Evolutionary conservation across 2,329 filamentous ascomycete genomes (phyloP).

Genomic region (Paracoccidioides lutzii): DNA sequence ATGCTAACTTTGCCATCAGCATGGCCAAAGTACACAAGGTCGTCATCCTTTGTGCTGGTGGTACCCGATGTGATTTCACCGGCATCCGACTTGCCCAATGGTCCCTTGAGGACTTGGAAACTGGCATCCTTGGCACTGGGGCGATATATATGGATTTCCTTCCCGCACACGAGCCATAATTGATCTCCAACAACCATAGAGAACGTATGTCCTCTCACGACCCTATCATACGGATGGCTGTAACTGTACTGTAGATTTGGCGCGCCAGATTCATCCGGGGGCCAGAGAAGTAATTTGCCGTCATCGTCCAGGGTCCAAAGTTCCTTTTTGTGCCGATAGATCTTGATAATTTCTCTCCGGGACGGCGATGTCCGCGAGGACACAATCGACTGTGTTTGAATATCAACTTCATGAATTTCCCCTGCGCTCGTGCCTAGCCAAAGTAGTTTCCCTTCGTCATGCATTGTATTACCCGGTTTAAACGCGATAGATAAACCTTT

Average conservation of each 20-base stretch:
- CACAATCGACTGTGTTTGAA: constrained; percentile 58
- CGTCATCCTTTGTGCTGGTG: constrained; percentile 58
- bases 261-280: constrained; percentile 57
- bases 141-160: constrained; percentile 72
- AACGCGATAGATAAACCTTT: constrained; percentile 74
- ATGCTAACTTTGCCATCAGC: constrained; percentile 87
- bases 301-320: constrained; percentile 91
- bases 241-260: constrained; percentile 64
- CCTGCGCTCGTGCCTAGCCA: constrained; percentile 88
- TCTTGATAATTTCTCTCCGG: constrained; percentile 66
- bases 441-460: constrained; percentile 66
- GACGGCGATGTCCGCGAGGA: constrained; percentile 61
- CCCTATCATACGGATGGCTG: constrained; percentile 52
- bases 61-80: constrained; percentile 83
- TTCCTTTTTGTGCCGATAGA: constrained; percentile 74
- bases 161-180: constrained; percentile 79
- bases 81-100: constrained; percentile 57
- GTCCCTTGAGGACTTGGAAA: constrained; percentile 62
- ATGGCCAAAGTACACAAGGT: constrained; percentile 80
- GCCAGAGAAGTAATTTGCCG: constrained; percentile 79
- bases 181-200: constrained; percentile 76
- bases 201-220: constrained; percentile 72
- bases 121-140: constrained; percentile 58
- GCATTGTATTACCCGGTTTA: constrained; percentile 63
- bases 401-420: constrained; percentile 80